A percentile compares a stretch with the other conserved stretches of the same genome.
Conservation (phyloP, 2,329 filamentous ascomycete species). For the Sordariomycetes sp. region DNA sequence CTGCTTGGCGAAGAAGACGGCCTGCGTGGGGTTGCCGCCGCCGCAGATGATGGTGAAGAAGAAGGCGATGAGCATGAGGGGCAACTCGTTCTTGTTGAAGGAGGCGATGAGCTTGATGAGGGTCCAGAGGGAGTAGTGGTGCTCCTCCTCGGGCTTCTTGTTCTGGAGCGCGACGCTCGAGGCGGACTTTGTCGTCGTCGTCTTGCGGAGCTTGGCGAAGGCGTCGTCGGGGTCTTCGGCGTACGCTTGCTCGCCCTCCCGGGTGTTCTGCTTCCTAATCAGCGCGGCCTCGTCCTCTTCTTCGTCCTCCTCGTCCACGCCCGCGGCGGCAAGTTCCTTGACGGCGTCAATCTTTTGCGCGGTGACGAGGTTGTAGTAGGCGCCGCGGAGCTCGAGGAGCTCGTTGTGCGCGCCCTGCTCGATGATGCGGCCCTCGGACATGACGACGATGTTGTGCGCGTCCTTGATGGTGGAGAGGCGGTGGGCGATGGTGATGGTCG, state of each 20-base stretch:
- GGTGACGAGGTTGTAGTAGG: constrained; percentile 76
- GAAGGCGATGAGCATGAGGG: constrained; percentile 60
- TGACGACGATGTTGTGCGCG: constrained; percentile 92
- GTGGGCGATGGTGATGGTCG: constrained; percentile 93
- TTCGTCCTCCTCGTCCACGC: constrained; percentile 32
- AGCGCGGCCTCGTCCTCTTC: constrained; percentile 37
- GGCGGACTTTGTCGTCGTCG: constrained; percentile 40
- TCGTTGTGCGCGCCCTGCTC: constrained; percentile 85
- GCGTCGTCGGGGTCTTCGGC: constrained; percentile 52
- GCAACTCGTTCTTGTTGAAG: constrained; percentile 65
- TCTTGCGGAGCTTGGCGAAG: constrained; percentile 40
- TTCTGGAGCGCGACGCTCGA: constrained; percentile 60
- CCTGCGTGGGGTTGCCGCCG: constrained; percentile 58
- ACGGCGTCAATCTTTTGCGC: constrained; percentile 68
- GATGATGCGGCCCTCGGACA: constrained; percentile 72
- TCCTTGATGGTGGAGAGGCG: constrained; percentile 87
- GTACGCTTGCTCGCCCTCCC: constrained; percentile 24
- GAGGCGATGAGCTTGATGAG: constrained; percentile 66
- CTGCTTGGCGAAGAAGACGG: constrained; percentile 81
- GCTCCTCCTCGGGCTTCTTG: constrained; percentile 29
- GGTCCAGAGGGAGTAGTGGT: constrained; percentile 58
- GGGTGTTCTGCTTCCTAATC: constrained; percentile 30
- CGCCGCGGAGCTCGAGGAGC: constrained; percentile 54
- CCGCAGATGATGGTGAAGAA: constrained; percentile 66
- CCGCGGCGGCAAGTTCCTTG: constrained; percentile 36